Percentiles rank a stretch among this genome's conserved stretches.
phyloP scores from a whole-genome alignment of 495 filamentous ascomycete species.

The Darksidea phi region DNA sequence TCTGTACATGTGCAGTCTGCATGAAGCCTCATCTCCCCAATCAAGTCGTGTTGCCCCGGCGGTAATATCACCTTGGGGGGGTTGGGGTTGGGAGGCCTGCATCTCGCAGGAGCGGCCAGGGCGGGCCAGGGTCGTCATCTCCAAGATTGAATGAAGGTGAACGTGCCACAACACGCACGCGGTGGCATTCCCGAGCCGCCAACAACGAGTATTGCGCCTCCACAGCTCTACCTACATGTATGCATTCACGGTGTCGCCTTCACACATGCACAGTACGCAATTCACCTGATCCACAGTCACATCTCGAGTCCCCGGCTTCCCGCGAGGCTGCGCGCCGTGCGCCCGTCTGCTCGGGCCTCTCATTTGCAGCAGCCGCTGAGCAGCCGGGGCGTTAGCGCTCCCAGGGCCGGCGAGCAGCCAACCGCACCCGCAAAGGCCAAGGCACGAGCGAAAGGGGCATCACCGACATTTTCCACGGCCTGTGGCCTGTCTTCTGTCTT shows the following conservation, averaged over 20 bases:
- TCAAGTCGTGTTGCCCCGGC: no score
- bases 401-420: background rate
- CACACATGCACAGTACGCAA: no score
- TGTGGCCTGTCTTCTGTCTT: conserved; percentile 3
- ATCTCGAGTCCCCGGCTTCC: background rate
- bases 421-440: conserved; percentile 7
- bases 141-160: background rate
- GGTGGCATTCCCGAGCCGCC: no score
- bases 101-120: no score
- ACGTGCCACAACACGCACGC: no score
- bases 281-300: no score
- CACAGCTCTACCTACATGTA: no score
- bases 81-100: background rate
- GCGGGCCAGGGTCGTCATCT: background rate
- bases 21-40: no score
- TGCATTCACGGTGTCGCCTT: no score
- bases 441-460: conserved; percentile 10
- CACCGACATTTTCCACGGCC: conserved; percentile 6
- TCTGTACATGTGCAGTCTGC: no score
- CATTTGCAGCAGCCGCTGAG: background rate
- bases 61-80: no score
- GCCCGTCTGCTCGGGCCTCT: background rate
- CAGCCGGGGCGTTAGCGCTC: conserved; percentile 12
- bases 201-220: no score
- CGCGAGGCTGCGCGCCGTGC: background rate